phyloP scores from a whole-genome alignment of 2,329 filamentous ascomycete genomes.

The Colletotrichum aenigma region DNA sequence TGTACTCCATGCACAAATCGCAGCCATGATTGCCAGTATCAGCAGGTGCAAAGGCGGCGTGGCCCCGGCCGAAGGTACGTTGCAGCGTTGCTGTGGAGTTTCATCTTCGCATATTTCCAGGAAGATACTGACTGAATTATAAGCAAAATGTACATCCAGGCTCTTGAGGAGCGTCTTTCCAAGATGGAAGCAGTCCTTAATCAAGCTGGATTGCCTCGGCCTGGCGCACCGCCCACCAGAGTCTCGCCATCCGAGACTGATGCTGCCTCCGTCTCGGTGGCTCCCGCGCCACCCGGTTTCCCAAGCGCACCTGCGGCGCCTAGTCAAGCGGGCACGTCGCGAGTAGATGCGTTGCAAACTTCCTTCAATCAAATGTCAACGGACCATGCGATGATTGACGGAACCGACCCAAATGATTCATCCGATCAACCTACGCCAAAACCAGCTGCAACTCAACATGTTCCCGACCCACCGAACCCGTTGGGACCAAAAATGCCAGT shows the following conservation, averaged over 20 bases:
- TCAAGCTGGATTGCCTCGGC: constrained; percentile 5
- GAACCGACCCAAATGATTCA: background rate
- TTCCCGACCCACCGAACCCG: background rate
- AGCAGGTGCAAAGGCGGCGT: constrained; percentile 14
- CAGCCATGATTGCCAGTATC: constrained; percentile 11
- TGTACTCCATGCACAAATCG: constrained; percentile 10
- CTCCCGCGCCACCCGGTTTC: background rate
- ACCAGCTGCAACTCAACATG: background rate
- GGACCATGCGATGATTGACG: background rate
- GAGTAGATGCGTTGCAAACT: background rate
- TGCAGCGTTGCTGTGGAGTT: no score
- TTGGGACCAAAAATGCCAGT: constrained; percentile 1
- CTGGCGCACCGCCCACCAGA: constrained; percentile 2
- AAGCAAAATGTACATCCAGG: constrained; percentile 18
- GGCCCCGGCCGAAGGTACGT: constrained; percentile 15
- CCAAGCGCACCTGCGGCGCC: background rate
- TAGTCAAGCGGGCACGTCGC: background rate
- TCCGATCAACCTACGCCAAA: background rate
- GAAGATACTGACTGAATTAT: background rate
- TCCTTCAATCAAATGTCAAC: background rate
- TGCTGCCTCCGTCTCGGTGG: constrained; percentile 3
- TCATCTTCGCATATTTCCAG: no score
- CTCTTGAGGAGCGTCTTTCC: constrained; percentile 15
- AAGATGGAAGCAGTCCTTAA: constrained; percentile 18
- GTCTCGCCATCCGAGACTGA: constrained; percentile 13